These are phyloP conservation scores for Camelina laxa DNA, from an alignment of 345 rosid genomes.

Conservation along the genomic window DNA sequence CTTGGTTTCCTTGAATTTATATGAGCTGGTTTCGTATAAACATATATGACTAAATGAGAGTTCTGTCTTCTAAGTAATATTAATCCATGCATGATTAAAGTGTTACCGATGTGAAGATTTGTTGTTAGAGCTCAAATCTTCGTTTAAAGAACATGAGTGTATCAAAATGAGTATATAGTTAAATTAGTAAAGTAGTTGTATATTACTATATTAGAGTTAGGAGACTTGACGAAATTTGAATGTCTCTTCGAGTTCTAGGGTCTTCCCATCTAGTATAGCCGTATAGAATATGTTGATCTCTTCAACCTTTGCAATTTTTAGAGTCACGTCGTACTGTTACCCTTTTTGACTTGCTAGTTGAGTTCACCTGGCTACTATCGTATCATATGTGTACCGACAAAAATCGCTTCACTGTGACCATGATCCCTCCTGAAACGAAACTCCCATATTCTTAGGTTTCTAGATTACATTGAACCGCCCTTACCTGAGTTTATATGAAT, in stretches of 20 bases:
- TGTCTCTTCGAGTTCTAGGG: background rate
- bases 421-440: background rate
- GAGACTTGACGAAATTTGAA: background rate
- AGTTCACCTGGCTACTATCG: background rate
- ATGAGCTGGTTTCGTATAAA: background rate
- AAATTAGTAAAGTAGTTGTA: background rate
- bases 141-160: background rate
- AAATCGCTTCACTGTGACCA: background rate
- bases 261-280: background rate
- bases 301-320: background rate
- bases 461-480: no score
- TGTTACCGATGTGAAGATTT: background rate
- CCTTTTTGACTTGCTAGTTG: no score
- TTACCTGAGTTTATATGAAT: no score
- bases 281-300: background rate
- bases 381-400: background rate
- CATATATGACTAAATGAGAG: background rate
- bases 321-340: background rate
- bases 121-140: background rate
- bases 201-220: background rate
- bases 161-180: no score
- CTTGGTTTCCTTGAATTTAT: background rate
- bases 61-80: background rate
- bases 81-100: background rate
- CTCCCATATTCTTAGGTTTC: background rate